These are phyloP conservation scores for Solanum clarkiae DNA, from an alignment of 257 asterid species.

Conservation along the genomic window DNA sequence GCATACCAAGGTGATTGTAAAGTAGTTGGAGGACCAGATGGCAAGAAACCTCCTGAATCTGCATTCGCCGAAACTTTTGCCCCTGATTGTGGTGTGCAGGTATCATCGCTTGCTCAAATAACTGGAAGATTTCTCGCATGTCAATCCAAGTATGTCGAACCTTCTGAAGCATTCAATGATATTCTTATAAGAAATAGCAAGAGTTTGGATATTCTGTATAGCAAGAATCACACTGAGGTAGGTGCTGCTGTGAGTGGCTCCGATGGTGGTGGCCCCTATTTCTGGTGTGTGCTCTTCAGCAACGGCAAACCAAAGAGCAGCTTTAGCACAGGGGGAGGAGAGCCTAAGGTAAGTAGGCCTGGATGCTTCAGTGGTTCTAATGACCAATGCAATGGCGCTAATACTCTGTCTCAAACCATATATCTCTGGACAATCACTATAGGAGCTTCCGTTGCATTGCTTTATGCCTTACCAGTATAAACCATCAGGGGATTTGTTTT, in stretches of 20 bases:
- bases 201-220: constrained; percentile 47
- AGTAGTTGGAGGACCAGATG: constrained; percentile 62
- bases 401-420: constrained; percentile 4
- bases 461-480: constrained; percentile 13
- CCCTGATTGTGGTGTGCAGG: constrained; percentile 60
- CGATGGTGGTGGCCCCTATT: constrained; percentile 62
- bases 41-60: constrained; percentile 57
- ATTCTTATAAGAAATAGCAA: constrained; percentile 43
- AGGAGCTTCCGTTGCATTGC: constrained; percentile 27
- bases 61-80: constrained; percentile 62
- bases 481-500: neutral
- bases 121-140: constrained; percentile 89
- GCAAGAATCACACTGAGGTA: constrained; percentile 76
- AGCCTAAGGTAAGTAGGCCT: constrained; percentile 49
- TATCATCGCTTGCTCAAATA: constrained; percentile 43
- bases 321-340: constrained; percentile 45
- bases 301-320: constrained; percentile 55
- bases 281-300: constrained; percentile 87
- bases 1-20: constrained; percentile 75
- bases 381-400: constrained; percentile 42
- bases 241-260: constrained; percentile 90
- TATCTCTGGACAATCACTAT: constrained; percentile 18
- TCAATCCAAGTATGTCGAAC: constrained; percentile 49
- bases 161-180: constrained; percentile 48
- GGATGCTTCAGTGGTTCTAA: constrained; percentile 88